phyloP scores from a whole-genome alignment of 176 grass and related monocot species.

The Avena atlantica region DNA sequence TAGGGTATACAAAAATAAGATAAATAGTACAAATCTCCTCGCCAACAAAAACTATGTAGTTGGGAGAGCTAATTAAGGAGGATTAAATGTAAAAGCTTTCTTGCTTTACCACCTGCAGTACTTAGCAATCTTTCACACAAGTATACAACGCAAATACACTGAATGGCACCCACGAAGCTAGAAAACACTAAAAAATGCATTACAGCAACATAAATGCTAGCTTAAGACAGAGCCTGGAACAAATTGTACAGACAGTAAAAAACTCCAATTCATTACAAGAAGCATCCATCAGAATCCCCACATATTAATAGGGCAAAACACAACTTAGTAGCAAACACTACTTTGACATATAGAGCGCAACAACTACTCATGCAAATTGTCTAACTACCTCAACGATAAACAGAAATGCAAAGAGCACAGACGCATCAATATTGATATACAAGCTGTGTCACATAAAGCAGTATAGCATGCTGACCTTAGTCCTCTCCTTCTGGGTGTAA shows the following conservation, averaged over 20 bases:
- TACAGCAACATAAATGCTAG: constrained; percentile 9
- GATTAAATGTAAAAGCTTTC: constrained; percentile 15
- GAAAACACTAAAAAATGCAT: background rate
- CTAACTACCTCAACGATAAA: constrained; percentile 3
- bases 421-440: background rate
- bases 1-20: background rate
- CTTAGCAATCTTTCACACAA: background rate
- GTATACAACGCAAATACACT: background rate
- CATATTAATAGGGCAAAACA: constrained; percentile 10
- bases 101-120: background rate
- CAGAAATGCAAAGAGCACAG: constrained; percentile 16
- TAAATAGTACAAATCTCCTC: background rate
- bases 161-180: background rate
- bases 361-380: constrained; percentile 5
- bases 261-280: constrained; percentile 5
- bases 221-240: constrained; percentile 21
- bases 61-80: background rate
- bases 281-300: background rate
- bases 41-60: constrained; percentile 25
- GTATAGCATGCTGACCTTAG: constrained; percentile 62
- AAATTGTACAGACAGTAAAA: background rate
- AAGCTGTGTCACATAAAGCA: background rate
- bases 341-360: background rate
- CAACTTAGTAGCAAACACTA: background rate
- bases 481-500: constrained; percentile 94